Percentiles rank a stretch among this genome's conserved stretches.
Evolutionary conservation across 345 rosid species (phyloP).

Genomic region (Camelina hispida): DNA sequence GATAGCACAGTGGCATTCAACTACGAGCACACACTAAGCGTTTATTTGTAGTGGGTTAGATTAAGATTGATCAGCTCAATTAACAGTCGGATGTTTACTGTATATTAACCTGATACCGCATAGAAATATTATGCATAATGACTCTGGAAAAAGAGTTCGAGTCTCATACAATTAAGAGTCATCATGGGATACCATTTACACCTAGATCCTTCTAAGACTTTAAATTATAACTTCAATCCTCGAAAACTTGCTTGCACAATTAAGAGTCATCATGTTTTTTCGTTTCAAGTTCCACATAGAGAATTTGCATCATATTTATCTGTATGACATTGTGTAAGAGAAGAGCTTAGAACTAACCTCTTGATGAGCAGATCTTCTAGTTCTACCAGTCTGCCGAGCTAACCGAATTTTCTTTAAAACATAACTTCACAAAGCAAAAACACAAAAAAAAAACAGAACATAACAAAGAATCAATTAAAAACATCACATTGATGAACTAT

Average conservation of each 20-base stretch:
- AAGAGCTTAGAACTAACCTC: slow-evolving; percentile 60
- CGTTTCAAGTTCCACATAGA: neutral
- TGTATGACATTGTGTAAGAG: slow-evolving; percentile 7
- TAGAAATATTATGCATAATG: neutral
- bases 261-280: neutral
- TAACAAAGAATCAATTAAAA: slow-evolving; percentile 10
- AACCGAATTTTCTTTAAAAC: slow-evolving; percentile 94
- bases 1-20: neutral
- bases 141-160: neutral
- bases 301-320: neutral
- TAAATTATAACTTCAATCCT: neutral
- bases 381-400: slow-evolving; percentile 94
- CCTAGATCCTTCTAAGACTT: slow-evolving; percentile 7
- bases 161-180: neutral
- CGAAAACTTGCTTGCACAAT: neutral
- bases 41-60: slow-evolving; percentile 3
- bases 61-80: neutral
- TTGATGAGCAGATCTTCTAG: slow-evolving; percentile 98
- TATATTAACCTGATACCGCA: slow-evolving; percentile 1
- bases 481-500: neutral
- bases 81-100: neutral
- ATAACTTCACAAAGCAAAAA: slow-evolving; percentile 55
- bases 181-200: slow-evolving; percentile 5
- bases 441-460: slow-evolving; percentile 22
- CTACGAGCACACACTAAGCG: neutral